Percentiles rank a stretch among this genome's conserved stretches.
These are phyloP conservation scores for Rosa multiflora DNA, from an alignment of 306 rosid species.

Conservation along the genomic window DNA sequence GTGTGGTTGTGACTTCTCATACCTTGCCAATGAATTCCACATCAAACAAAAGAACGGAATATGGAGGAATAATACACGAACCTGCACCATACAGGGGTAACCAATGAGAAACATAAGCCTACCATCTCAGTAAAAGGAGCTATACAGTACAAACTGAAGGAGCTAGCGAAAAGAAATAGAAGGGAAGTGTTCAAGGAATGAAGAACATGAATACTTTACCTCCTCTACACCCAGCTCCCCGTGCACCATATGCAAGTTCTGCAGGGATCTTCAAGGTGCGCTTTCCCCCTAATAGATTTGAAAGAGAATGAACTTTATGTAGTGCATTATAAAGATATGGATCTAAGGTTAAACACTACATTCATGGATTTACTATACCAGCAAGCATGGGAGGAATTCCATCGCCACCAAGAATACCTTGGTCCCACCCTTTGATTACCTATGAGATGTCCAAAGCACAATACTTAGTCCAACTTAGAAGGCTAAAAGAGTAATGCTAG, in stretches of 20 bases:
- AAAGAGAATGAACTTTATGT: not conserved
- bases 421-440: constrained; percentile 99
- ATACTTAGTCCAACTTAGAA: not conserved
- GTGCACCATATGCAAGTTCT: constrained; percentile 76
- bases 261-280: constrained; percentile 88
- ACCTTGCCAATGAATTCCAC: constrained; percentile 89
- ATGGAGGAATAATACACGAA: constrained; percentile 89
- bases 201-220: constrained; percentile 44
- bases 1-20: constrained; percentile 31
- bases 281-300: constrained; percentile 66
- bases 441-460: constrained; percentile 22
- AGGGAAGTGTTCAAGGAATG: not conserved
- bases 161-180: not conserved
- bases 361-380: constrained; percentile 36
- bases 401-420: constrained; percentile 85
- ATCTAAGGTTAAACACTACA: not conserved
- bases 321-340: not conserved
- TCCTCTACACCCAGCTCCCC: constrained; percentile 98
- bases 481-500: not conserved
- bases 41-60: constrained; percentile 74
- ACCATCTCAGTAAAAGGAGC: not conserved
- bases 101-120: not conserved
- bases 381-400: constrained; percentile 98
- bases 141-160: too few species aligned
- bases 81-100: constrained; percentile 46